Conservation (phyloP, 768 basidiomycete genomes). For the Crassisporium funariophilum region DNA sequence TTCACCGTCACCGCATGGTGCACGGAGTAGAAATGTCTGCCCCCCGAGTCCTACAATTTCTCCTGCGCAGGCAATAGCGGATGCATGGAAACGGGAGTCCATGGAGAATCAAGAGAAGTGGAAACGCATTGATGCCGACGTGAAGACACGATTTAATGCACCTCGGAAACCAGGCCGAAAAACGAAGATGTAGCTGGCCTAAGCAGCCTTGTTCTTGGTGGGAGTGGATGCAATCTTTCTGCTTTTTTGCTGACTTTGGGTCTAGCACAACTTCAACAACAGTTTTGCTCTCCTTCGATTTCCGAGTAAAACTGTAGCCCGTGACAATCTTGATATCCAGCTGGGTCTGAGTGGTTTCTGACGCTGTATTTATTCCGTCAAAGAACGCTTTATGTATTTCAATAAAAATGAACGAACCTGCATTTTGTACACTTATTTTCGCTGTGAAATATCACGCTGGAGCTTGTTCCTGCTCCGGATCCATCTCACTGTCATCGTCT, state of each 20-base stretch:
- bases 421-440: constrained; percentile 19
- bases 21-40: constrained; percentile 33
- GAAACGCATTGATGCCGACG: constrained; percentile 51
- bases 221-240: constrained; percentile 7
- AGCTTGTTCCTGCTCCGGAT: constrained; percentile 25
- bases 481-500: constrained; percentile 37
- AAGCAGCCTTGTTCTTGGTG: constrained; percentile 16
- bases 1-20: constrained; percentile 39
- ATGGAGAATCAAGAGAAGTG: constrained; percentile 59
- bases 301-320: constrained; percentile 11
- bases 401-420: constrained; percentile 22
- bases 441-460: constrained; percentile 17
- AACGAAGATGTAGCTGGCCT: constrained; percentile 52
- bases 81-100: constrained; percentile 69
- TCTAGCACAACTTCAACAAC: constrained; percentile 11
- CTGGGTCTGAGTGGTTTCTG: constrained; percentile 15
- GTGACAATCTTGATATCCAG: constrained; percentile 11
- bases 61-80: constrained; percentile 65
- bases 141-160: constrained; percentile 50
- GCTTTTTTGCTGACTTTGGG: constrained; percentile 12
- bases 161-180: constrained; percentile 40
- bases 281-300: constrained; percentile 17
- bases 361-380: constrained; percentile 29
- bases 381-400: constrained; percentile 11
- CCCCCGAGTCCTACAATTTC: constrained; percentile 38